Evolutionary conservation across 1,284 basidiomycete species (phyloP), one percentile per base, ranked within the genome.

Genomic region (Pseudozyma flocculosa): DNA sequence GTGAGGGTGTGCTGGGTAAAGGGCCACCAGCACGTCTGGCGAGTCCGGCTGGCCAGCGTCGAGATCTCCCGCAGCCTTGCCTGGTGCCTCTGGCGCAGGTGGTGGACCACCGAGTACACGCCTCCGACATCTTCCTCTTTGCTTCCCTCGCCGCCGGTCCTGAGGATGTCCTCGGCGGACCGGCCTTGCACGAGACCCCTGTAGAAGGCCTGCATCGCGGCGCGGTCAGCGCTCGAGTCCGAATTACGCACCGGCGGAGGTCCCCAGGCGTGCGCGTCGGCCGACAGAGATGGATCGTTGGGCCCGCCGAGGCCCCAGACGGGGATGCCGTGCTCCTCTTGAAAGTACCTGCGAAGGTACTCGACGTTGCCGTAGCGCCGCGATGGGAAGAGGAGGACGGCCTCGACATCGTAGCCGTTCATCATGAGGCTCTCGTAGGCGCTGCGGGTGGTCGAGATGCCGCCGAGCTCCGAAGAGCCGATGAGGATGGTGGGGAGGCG

Each of bases 1-100:
- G 72, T 62, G 7, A 73, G 65, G n/a, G 52, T 48, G 38, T 98
- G 94, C 75, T 98, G 94, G 1, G 93, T 91, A 76, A 97, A 97
- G 0, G 94, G 94, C 92, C 92, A 98, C 94, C 94, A 97, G 49
- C 95, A 83, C 1, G 83, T 83, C 47, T 90, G 83, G 43, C 89
- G 80, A 0, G 92, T 87, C 26, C 93, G 84, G 14, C 82, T 80
- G 1, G 90, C 86, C 86, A 95, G 90, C 0, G 86, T 85, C 40
- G 85, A 82, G 3, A 97, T 83, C 40, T 89, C 84, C 2, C 82
- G 73, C 9, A 95, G 78, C 11, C 93, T 84, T 29, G 77, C 68
- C 0, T 74, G 55, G 77, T 97, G 93, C 22, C 82, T 79, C 3
- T 78, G 50, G 61, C 90, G 86, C 13, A 97, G 81, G 66, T 86